Evolutionary conservation across 2,329 filamentous ascomycete genomes (phyloP), one percentile per base, ranked within the genome.

Genomic region (Tolypocladium amazonense): DNA sequence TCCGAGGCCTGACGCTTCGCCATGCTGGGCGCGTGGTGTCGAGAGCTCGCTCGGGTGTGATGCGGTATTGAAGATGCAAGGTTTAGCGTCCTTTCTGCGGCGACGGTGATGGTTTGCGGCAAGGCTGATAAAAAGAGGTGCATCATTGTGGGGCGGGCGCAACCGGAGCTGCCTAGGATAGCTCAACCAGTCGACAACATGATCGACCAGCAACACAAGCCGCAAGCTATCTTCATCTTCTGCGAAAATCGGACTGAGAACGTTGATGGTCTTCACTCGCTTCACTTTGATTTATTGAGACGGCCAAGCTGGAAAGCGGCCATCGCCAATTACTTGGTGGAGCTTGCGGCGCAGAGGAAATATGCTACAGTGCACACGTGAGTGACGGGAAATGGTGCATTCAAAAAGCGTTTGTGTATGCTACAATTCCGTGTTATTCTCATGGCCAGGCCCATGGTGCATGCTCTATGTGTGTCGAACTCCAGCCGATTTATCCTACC

Each of bases 1-100:
- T 87, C 83, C 37, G 80, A 79, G 59, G 84, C 85, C 60, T 80
- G 79, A 62, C 85, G 80, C 74, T 88, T 87, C 58, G 75, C 73
- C 78, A 76, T 76, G 25, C 14, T 54, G 65, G 39, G 25, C 37
- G 57, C 18, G 56, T 30, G 50, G 30, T 53, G 9, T 30, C 20
- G 23, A 15, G 11, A 8, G 47, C 27, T 33, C 20, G 18, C 27
- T 11, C 27, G 47, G 4, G 15, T 20, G 47, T 12, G 20, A 23
- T 20, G 50, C 30, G 30, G 50, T 23, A 14, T 12, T 35, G 50
- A 23, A 23, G 30, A 23, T 14, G 5, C 50, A 37, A 37, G 50
- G 20, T 15, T 23, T 7, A 20, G 20, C 20, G 50, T 25, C 27
- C 30, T n/a, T 3, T 14, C 23, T 15, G 30, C 50, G 23, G 20